Evolutionary conservation across 139 green algal genomes (phyloP).

Genomic region (Trebouxia sp.): DNA sequence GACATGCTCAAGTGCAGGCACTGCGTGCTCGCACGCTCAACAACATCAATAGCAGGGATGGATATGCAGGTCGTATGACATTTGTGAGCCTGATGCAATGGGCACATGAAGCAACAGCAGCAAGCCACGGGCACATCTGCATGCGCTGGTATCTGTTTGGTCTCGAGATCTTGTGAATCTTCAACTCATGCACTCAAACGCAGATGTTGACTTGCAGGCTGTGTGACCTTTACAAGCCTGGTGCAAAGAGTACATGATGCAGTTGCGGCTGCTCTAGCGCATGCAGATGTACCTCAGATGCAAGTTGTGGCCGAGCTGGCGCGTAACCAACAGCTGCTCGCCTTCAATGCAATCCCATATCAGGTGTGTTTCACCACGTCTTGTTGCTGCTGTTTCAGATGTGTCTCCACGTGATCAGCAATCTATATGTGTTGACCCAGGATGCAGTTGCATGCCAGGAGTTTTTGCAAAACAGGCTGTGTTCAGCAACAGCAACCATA

Average conservation of each 20-base stretch:
- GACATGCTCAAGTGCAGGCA: background rate
- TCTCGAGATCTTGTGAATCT: no score
- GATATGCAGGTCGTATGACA: background rate
- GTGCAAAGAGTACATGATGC: background rate
- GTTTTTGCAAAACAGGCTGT: no score
- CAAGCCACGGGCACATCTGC: no score
- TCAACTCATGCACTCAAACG: no score
- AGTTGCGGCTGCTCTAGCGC: background rate
- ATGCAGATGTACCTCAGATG: constrained; percentile 1
- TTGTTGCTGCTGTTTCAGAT: background rate
- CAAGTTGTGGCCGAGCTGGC: constrained; percentile 10
- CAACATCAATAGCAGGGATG: background rate
- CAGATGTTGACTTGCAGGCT: background rate
- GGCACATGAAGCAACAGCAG: background rate
- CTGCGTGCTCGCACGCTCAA: background rate
- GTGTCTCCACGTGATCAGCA: background rate
- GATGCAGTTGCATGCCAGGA: no score
- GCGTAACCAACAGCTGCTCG: background rate
- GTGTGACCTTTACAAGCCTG: background rate
- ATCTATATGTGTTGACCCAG: background rate
- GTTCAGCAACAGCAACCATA: no score
- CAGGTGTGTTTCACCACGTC: background rate
- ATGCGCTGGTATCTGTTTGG: no score
- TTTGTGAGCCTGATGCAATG: background rate
- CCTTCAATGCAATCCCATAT: constrained; percentile 17